Conservation (phyloP, 768 basidiomycete species). For the Neoboletus magnificus region DNA sequence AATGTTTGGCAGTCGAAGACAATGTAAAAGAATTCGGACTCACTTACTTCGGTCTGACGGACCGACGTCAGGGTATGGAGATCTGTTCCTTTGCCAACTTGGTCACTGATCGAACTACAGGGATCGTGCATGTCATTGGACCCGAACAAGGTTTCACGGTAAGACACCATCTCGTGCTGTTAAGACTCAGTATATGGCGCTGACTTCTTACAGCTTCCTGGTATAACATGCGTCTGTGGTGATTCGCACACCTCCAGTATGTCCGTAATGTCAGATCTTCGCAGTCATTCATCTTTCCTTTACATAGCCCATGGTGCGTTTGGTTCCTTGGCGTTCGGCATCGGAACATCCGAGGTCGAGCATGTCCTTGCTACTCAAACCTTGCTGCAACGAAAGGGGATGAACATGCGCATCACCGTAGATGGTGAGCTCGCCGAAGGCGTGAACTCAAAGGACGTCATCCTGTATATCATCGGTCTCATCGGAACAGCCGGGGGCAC, state of each 20-base stretch:
- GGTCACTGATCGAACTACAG: slow-evolving; percentile 36
- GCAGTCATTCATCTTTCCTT: neutral
- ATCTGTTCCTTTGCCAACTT: neutral
- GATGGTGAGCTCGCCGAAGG: slow-evolving; percentile 79
- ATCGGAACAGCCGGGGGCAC: slow-evolving; percentile 95
- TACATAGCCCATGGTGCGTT: slow-evolving; percentile 82
- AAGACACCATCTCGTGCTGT: slow-evolving; percentile 15
- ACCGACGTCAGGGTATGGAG: slow-evolving; percentile 73
- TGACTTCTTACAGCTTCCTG: slow-evolving; percentile 50
- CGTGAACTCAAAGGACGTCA: slow-evolving; percentile 86
- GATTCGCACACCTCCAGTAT: slow-evolving; percentile 91
- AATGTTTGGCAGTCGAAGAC: slow-evolving; percentile 79
- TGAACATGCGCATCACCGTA: slow-evolving; percentile 91
- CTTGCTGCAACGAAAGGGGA: slow-evolving; percentile 79
- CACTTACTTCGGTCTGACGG: slow-evolving; percentile 89
- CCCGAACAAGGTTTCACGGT: slow-evolving; percentile 93
- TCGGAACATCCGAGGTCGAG: slow-evolving; percentile 92
- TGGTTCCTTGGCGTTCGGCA: slow-evolving; percentile 89
- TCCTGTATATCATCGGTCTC: slow-evolving; percentile 84
- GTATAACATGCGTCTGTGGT: slow-evolving; percentile 84
- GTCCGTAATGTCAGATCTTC: slow-evolving; percentile 24
- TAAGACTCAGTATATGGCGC: neutral
- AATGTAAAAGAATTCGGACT: slow-evolving; percentile 91
- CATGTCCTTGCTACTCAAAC: slow-evolving; percentile 93
- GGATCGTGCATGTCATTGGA: slow-evolving; percentile 86